Evolutionary conservation across 257 asterid species (phyloP), one percentile per base, ranked within the genome.

Genomic region (Solanum sitiens): DNA sequence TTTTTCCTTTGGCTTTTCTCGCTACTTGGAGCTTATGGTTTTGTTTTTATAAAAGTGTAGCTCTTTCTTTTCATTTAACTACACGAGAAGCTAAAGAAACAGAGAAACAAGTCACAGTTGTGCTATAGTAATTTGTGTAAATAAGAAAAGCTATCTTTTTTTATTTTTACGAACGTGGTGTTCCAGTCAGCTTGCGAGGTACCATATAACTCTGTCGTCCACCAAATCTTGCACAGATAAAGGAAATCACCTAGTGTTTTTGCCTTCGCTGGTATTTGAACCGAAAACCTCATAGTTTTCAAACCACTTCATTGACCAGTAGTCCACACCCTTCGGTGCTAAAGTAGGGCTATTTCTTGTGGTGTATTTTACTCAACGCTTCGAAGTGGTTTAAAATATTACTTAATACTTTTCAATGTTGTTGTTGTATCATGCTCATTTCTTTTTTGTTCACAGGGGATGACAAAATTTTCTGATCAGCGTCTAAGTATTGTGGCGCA

Each of bases 371-470:
- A 44, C 63, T 53, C 63, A 53, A 18, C 63, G 7, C 63, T 18
- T 8, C 1, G n/a, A 1, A 53, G 63, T 53, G 63, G 63, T 18
- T 16, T 16, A 53, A 53, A 18, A 53, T 16, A 53, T 53, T 18
- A 18, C 63, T 53, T 53, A 18, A 53, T 53, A 0, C 63, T 53
- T 53, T 53, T 53, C 20, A 82, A 6, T 2, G 7, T 47, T 47
- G 23, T 50, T 15, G 63, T 18, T 18, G 63, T 42, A 30, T 50
- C n/a, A 56, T 40, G 12, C 30, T 37, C 37, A 37, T 74, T 21
- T 23, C 47, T 18, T 3, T 59, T 8, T 76, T 50, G 35, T 20
- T 32, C 40, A 85, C 89, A 91, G 93, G 87, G 87, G 39, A 85
- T 74, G 79, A 12, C 80, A 84, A 75, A 27, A 85, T 30, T 79